A percentile compares a stretch with the other conserved stretches of the same genome.
phyloP scores from a whole-genome alignment of 495 filamentous ascomycete genomes.

The Apodospora peruviana region DNA sequence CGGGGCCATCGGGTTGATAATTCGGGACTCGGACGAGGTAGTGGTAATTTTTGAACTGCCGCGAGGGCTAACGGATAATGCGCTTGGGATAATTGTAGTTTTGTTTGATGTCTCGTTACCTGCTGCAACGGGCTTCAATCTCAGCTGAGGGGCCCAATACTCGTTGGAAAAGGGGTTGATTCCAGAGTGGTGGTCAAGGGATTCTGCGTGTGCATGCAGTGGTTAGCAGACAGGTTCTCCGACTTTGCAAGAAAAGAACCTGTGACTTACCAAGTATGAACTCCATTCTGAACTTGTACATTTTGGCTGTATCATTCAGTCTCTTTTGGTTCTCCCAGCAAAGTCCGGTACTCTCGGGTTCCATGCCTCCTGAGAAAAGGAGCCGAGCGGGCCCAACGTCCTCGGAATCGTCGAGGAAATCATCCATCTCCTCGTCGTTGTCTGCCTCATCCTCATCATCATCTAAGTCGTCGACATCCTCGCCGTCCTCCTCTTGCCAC shows the following conservation, averaged over 20 bases:
- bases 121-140: conserved; percentile 9
- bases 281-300: conserved; percentile 61
- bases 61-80: too few species aligned
- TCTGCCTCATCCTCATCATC: conserved; percentile 69
- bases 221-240: conserved; percentile 5
- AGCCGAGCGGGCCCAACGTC: conserved; percentile 40
- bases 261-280: conserved; percentile 60
- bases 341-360: conserved; percentile 70
- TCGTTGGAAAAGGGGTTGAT: conserved; percentile 81
- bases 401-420: conserved; percentile 71
- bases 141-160: conserved; percentile 63
- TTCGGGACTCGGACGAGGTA: background rate
- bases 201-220: conserved; percentile 19
- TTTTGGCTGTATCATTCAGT: conserved; percentile 33
- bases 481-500: conserved; percentile 62
- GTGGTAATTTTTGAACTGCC: too few species aligned
- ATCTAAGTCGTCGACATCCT: conserved; percentile 56
- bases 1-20: conserved; percentile 5
- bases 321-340: conserved; percentile 66
- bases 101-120: conserved; percentile 13
- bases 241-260: background rate
- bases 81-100: background rate
- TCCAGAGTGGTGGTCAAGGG: conserved; percentile 34
- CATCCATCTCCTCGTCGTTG: conserved; percentile 62
- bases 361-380: conserved; percentile 55